These are phyloP conservation scores for Quercus aquifolioides DNA, from an alignment of 306 rosid species.

Conservation along the genomic window DNA sequence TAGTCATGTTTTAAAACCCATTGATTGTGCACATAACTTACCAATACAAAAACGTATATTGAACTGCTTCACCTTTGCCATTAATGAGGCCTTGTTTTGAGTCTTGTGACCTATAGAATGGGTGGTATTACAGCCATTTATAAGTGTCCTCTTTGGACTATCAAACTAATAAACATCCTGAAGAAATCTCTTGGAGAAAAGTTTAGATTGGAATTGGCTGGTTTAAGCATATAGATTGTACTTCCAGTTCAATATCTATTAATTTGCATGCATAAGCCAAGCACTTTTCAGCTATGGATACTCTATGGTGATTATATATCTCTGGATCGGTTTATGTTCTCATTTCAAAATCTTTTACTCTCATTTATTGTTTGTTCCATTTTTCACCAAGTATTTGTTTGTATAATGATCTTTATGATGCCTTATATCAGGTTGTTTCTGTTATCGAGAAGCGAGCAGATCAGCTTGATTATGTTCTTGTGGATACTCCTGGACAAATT, in stretches of 20 bases:
- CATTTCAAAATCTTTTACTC: not conserved
- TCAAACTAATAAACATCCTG: not conserved
- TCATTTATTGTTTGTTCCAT: not conserved
- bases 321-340: not conserved
- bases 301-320: not conserved
- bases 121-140: not conserved
- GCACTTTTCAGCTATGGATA: not conserved
- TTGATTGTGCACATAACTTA: no score
- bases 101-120: not conserved
- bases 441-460: conserved; percentile 83
- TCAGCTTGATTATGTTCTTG: conserved; percentile 90
- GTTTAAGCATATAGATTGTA: not conserved
- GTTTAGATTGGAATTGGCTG: not conserved
- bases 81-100: not conserved
- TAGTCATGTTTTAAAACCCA: no score
- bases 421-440: conserved; percentile 64
- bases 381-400: not conserved
- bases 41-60: not conserved
- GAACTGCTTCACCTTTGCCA: not conserved
- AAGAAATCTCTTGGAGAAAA: not conserved
- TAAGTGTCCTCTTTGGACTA: not conserved
- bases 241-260: not conserved
- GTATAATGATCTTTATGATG: conserved; percentile 3
- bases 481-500: conserved; percentile 94
- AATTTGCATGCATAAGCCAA: not conserved